Percentiles rank a stretch among this genome's conserved stretches.
Conservation (phyloP, 2,329 filamentous ascomycete genomes). For the Talaromyces piceae region DNA sequence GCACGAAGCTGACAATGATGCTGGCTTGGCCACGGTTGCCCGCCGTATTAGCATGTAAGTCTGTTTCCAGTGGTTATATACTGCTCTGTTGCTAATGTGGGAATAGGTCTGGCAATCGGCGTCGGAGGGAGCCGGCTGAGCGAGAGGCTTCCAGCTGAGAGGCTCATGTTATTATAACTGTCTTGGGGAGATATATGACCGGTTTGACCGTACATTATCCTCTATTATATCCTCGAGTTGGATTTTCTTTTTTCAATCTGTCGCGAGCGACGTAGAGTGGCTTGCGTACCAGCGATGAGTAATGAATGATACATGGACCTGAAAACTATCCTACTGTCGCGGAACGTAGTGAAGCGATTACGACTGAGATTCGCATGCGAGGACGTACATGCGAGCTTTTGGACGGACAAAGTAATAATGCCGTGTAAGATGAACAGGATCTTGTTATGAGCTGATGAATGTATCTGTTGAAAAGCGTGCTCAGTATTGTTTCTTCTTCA, state of each 20-base stretch:
- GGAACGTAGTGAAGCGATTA: neutral
- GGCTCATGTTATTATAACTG: neutral
- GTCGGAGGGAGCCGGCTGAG: slow-evolving; percentile 9
- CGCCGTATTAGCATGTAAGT: slow-evolving; percentile 94
- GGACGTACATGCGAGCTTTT: neutral
- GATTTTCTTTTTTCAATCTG: neutral
- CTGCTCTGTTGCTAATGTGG: slow-evolving; percentile 2
- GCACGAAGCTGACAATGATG: slow-evolving; percentile 85
- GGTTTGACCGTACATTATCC: neutral
- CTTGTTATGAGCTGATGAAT: neutral
- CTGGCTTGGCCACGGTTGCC: slow-evolving; percentile 75
- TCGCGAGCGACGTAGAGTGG: slow-evolving; percentile 4
- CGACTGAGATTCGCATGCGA: neutral
- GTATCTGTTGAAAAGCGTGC: neutral
- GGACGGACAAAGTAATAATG: neutral
- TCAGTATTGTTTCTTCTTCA: too few relatives aligned
- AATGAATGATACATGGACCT: slow-evolving; percentile 9
- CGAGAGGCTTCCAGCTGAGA: slow-evolving; percentile 7
- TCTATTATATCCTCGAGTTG: neutral
- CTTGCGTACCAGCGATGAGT: slow-evolving; percentile 9
- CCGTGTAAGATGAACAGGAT: neutral
- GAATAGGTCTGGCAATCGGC: slow-evolving; percentile 11
- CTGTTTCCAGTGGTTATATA: neutral
- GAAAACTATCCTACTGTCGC: neutral
- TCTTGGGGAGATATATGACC: neutral